A percentile compares a stretch with the other conserved stretches of the same genome.
Evolutionary conservation across 1,284 basidiomycete genomes (phyloP).

Genomic region (Afroboletus lepidellus): DNA sequence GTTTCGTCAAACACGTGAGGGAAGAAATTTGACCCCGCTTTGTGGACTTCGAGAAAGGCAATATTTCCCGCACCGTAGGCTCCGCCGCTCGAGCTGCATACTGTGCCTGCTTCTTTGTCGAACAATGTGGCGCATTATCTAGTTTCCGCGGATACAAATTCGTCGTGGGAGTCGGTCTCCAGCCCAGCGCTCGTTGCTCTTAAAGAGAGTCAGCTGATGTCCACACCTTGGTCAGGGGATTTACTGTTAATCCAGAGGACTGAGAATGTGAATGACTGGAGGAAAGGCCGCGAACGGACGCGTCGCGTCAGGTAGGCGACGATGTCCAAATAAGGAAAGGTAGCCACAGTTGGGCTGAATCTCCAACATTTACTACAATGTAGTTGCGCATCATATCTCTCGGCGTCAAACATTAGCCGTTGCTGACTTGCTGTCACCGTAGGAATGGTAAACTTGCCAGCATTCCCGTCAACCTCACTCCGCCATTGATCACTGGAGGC

Average conservation of each 20-base stretch:
- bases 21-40: conserved; percentile 62
- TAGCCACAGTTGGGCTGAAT: too few relatives aligned
- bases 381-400: conserved; percentile 82
- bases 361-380: too few relatives aligned
- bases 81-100: conserved; percentile 61
- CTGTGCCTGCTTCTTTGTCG: conserved; percentile 51
- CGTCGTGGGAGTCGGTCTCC: conserved; percentile 58
- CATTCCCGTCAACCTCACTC: conserved; percentile 70
- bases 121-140: conserved; percentile 55
- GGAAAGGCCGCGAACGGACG: too few relatives aligned
- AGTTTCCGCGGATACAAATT: conserved; percentile 55
- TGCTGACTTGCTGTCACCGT: background rate
- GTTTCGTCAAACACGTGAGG: background rate
- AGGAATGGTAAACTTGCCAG: conserved; percentile 36
- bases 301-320: too few relatives aligned
- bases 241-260: too few relatives aligned
- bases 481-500: conserved; percentile 64
- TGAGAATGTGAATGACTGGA: too few relatives aligned
- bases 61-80: conserved; percentile 69
- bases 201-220: too few relatives aligned
- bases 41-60: conserved; percentile 69
- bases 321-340: too few relatives aligned
- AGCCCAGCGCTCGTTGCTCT: conserved; percentile 78
- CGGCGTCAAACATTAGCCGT: conserved; percentile 1
- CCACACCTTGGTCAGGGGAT: too few relatives aligned